Evolutionary conservation across 2,329 filamentous ascomycete species (phyloP), one percentile per base, ranked within the genome.

Genomic region (Gnomoniopsis sp.): DNA sequence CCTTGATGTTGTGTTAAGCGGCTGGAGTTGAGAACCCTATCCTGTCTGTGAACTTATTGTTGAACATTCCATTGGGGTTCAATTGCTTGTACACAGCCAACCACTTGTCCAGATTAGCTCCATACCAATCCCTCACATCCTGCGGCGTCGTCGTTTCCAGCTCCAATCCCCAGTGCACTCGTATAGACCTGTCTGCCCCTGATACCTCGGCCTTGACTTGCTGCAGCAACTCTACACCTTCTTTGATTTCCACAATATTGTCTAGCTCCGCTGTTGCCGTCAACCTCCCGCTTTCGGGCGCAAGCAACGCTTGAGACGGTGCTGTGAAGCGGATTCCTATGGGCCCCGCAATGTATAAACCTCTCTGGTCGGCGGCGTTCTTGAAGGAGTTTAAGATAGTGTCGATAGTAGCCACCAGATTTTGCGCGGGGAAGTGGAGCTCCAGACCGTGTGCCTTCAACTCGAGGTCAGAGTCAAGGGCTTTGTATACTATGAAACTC

Each of bases 11-110:
- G n/a, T n/a, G 8, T 30, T 30, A 30, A 30, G 26, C 26, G 26
- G 26, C 4, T 8, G 26, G 4, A 30, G 26, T 30, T 8, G 26
- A 30, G 36, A 41, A n/a, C 6, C 63, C 61, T 8, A 68, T 51
- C n/a, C 66, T 59, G 2, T 67, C 60, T 0, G 67, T 68, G 17
- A 68, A 68, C 30, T 55, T 62, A 57, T 66, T 68, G 59, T 68
- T 65, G 58, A 68, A 68, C 66, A 68, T 68, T 19, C 66, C 67
- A 10, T 61, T 63, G n/a, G 55, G 51, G 49, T 68, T 68, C 17
- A 67, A 55, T 41, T 61, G 38, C 22, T 54, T 41, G 49, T 64
- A 66, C 14, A 68, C 63, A 3, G 26, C 50, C n/a, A 65, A 38
- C 66, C 65, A 68, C 17, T 51, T 53, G 3, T 57, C 60, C 43